A percentile compares a stretch with the other conserved stretches of the same genome.
phyloP scores from a whole-genome alignment of 2,329 filamentous ascomycete genomes.

The Lachnellula cervina region DNA sequence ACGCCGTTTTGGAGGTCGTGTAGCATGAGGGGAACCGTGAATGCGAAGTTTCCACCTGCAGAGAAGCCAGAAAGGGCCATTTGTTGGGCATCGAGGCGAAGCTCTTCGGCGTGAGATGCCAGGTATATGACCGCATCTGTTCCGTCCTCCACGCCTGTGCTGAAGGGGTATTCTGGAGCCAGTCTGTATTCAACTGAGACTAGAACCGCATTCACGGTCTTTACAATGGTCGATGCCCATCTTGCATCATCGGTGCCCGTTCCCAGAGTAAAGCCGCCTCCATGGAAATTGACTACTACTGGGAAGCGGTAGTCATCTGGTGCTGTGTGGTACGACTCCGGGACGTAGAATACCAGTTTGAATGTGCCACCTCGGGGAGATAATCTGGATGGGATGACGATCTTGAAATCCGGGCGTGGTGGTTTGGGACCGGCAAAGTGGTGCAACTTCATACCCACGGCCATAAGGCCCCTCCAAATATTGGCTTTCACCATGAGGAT shows the following conservation, averaged over 20 bases:
- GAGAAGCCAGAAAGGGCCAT: constrained; percentile 61
- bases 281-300: constrained; percentile 62
- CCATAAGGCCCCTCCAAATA: constrained; percentile 32
- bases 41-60: constrained; percentile 39
- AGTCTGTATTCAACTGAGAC: constrained; percentile 65
- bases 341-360: constrained; percentile 40
- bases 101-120: constrained; percentile 48
- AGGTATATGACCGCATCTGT: constrained; percentile 61
- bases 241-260: constrained; percentile 58
- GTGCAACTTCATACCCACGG: constrained; percentile 32
- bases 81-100: constrained; percentile 51
- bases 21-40: constrained; percentile 37
- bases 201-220: constrained; percentile 50
- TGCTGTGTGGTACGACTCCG: constrained; percentile 33
- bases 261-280: constrained; percentile 62
- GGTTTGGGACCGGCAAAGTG: constrained; percentile 30
- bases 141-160: constrained; percentile 60
- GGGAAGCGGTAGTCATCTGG: constrained; percentile 35
- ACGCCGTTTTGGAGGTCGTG: constrained; percentile 37
- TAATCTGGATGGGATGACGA: constrained; percentile 29
- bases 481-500: constrained; percentile 29
- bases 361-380: constrained; percentile 30
- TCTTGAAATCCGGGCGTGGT: constrained; percentile 28
- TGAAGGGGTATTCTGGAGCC: constrained; percentile 60
- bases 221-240: constrained; percentile 51